phyloP scores from a whole-genome alignment of 805 yeast genomes.

The Metschnikowia rubicola region DNA sequence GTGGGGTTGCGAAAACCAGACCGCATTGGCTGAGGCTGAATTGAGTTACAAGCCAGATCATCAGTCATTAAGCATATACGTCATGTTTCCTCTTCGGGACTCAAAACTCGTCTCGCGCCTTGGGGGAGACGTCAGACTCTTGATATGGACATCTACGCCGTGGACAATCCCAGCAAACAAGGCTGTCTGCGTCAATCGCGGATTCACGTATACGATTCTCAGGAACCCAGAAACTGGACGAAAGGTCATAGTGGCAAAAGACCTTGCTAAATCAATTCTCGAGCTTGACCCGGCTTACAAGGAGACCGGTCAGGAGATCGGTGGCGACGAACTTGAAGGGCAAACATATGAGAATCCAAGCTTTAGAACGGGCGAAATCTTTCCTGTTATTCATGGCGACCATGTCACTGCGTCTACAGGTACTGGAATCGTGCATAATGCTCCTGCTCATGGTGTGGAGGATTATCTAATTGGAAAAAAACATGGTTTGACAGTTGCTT shows the following conservation, averaged over 20 bases:
- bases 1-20: slow-evolving; percentile 93
- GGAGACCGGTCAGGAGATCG: slow-evolving; percentile 7
- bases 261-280: slow-evolving; percentile 40
- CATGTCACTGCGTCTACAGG: slow-evolving; percentile 84
- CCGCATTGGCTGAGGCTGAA: slow-evolving; percentile 97
- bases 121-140: slow-evolving; percentile 18
- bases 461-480: slow-evolving; percentile 72
- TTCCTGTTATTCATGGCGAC: slow-evolving; percentile 71
- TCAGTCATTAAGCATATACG: slow-evolving; percentile 62
- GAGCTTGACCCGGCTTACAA: slow-evolving; percentile 22
- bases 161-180: slow-evolving; percentile 92
- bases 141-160: slow-evolving; percentile 98
- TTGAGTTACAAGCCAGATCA: slow-evolving; percentile 79
- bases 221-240: slow-evolving; percentile 33
- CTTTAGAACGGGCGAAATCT: slow-evolving; percentile 24
- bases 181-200: slow-evolving; percentile 71
- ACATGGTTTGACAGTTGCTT: slow-evolving; percentile 55
- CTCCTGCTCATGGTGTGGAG: slow-evolving; percentile 97
- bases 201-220: slow-evolving; percentile 52
- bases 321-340: slow-evolving; percentile 26
- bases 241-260: slow-evolving; percentile 53
- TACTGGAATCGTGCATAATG: slow-evolving; percentile 94
- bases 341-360: slow-evolving; percentile 57
- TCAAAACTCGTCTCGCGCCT: slow-evolving; percentile 20
- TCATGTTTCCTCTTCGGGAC: slow-evolving; percentile 53